A percentile compares a stretch with the other conserved stretches of the same genome.
Conservation (phyloP, 352 stramenopile genomes). For the Pythium biforme region DNA sequence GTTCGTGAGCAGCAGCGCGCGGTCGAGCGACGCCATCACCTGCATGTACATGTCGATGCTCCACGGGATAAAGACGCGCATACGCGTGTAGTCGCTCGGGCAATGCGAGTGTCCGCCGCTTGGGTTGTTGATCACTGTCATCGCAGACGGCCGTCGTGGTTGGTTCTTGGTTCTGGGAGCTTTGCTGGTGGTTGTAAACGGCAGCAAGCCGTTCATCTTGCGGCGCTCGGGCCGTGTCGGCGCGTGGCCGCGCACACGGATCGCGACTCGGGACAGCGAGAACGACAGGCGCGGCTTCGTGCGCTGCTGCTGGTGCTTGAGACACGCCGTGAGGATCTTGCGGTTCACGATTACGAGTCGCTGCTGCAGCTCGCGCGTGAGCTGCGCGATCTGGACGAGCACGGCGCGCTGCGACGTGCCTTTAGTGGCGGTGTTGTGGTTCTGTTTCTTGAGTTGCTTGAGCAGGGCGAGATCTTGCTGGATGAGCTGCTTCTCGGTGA, state of each 20-base stretch:
- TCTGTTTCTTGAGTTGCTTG: constrained; percentile 4
- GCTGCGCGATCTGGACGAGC: constrained; percentile 48
- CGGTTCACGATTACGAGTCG: constrained; percentile 61
- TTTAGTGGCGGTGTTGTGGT: neutral
- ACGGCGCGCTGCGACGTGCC: constrained; percentile 32
- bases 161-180: neutral
- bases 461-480: constrained; percentile 43
- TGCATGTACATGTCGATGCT: constrained; percentile 81
- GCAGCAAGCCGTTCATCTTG: constrained; percentile 26
- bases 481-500: constrained; percentile 61
- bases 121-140: neutral
- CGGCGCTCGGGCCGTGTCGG: constrained; percentile 41
- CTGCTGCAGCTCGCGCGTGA: constrained; percentile 41
- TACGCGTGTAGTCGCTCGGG: constrained; percentile 38
- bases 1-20: constrained; percentile 18
- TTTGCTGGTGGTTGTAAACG: neutral
- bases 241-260: constrained; percentile 50
- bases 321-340: constrained; percentile 52
- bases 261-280: constrained; percentile 33
- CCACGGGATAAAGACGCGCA: constrained; percentile 69
- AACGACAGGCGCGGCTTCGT: constrained; percentile 17
- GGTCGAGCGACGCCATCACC: constrained; percentile 47
- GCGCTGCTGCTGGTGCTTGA: constrained; percentile 41
- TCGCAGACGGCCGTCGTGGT: neutral
- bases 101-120: neutral